These are phyloP conservation scores for Pseudogymnoascus sp. DNA, from an alignment of 2,329 filamentous ascomycete species.

Conservation along the genomic window DNA sequence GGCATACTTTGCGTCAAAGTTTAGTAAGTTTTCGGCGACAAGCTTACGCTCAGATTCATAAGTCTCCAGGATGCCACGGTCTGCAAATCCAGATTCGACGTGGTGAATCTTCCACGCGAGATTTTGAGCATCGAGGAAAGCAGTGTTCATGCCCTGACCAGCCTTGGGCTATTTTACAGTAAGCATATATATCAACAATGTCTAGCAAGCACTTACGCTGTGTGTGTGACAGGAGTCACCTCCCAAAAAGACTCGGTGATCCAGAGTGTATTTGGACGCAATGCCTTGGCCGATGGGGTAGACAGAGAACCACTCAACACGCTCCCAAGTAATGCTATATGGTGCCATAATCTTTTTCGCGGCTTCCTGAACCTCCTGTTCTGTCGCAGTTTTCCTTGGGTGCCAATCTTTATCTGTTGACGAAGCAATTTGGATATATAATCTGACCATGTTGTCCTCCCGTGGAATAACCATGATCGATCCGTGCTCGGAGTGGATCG, in stretches of 20 bases:
- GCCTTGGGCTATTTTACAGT: constrained; percentile 61
- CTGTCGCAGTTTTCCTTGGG: constrained; percentile 54
- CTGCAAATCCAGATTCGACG: constrained; percentile 74
- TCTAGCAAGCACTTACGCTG: constrained; percentile 42
- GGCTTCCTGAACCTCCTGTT: constrained; percentile 53
- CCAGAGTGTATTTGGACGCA: constrained; percentile 56
- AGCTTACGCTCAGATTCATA: constrained; percentile 82
- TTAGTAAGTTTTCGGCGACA: constrained; percentile 73
- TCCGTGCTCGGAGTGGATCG: constrained; percentile 64
- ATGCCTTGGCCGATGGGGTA: constrained; percentile 72
- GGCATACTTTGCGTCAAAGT: constrained; percentile 84
- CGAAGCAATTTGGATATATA: constrained; percentile 60
- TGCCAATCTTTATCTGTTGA: constrained; percentile 53
- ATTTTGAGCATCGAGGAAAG: constrained; percentile 75
- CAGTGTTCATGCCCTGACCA: constrained; percentile 73
- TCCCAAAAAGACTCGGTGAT: constrained; percentile 64
- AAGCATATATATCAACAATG: constrained; percentile 36
- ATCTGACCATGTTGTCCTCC: constrained; percentile 58
- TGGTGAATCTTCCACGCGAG: constrained; percentile 94
- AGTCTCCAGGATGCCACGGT: constrained; percentile 66
- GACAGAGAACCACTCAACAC: constrained; percentile 65
- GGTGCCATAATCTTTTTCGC: constrained; percentile 59
- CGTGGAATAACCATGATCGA: constrained; percentile 75
- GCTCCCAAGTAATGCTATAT: constrained; percentile 59
- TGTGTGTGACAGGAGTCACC: constrained; percentile 76